A percentile compares a stretch with the other conserved stretches of the same genome.
These are phyloP conservation scores for Hemisphaericaspora xylanilytica DNA, from an alignment of 1,139 yeast species.

Conservation along the genomic window DNA sequence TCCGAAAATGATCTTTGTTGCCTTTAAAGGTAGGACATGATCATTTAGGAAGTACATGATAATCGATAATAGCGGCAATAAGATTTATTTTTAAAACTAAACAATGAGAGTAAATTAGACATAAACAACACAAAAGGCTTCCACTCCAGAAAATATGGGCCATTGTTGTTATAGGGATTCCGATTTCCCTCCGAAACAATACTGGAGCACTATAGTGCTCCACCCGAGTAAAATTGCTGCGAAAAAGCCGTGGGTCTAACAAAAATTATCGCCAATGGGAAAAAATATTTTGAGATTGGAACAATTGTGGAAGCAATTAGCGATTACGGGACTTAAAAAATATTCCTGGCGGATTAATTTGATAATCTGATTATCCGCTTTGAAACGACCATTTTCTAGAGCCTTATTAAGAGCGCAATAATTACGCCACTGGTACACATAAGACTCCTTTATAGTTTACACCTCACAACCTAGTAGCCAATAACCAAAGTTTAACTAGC, in stretches of 20 bases:
- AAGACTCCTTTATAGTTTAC: too few relatives aligned
- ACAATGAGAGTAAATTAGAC: neutral
- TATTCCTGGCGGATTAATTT: neutral
- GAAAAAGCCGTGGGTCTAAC: neutral
- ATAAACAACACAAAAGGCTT: neutral
- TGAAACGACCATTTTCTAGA: too few relatives aligned
- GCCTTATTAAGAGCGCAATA: too few relatives aligned
- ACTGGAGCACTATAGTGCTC: neutral
- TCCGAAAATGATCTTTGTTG: neutral
- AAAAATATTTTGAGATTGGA: slow-evolving; percentile 1
- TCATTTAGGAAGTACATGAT: neutral
- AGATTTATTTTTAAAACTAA: neutral
- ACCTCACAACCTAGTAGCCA: too few relatives aligned
- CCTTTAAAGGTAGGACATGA: neutral
- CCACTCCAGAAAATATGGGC: neutral
- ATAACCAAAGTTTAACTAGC: too few relatives aligned
- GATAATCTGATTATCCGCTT: neutral
- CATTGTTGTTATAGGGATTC: neutral
- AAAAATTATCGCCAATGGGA: too few relatives aligned
- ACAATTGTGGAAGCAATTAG: neutral
- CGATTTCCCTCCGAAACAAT: neutral
- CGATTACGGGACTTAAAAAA: neutral
- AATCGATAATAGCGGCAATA: neutral
- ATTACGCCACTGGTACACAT: too few relatives aligned
- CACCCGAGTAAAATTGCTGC: neutral